Base-by-base conservation (phyloP, 2,329 filamentous ascomycete genomes). In the Macrophomina pseudophaseolina region DNA sequence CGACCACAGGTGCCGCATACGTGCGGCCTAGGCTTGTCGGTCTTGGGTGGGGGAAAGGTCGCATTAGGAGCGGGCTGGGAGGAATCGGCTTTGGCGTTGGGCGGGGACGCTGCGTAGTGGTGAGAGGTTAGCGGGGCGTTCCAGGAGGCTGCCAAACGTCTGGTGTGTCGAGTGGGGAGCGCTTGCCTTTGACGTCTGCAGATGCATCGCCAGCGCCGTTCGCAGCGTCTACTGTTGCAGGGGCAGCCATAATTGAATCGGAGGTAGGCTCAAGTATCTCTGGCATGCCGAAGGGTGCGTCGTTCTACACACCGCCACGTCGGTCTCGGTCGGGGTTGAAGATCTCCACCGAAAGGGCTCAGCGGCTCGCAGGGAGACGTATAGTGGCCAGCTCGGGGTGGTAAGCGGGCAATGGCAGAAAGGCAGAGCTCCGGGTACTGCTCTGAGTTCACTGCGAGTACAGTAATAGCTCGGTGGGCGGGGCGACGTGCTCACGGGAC, bases 21-120 rank as follows among this genome's bases (percentile, higher is more conserved):
- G 80, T 99, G 95, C 70, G 95, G 95, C 70, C 94, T 88, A 66
- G 95, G 95, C 83, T 98, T 99, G 81, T 99, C 95, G 70, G 93
- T 97, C 83, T 98, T 99, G 59, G 94, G 91, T 48, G 92, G 91
- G 72, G 92, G 92, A 71, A 92, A 91, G 54, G 81, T 78, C 52
- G 66, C 38, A 52, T 52, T 67, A 35, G 60, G 46, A 44, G 64
- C 54, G 35, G 64, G 46, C 28, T 46, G 65, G 8, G 65, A 18
- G 9, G 51, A 44, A 40, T 64, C 65, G 54, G 59, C n/a, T 54
- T 67, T 67, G 58, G 35, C 49, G 33, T 54, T 64, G 40, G 59
- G 52, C 11, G 65, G 18, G 52, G 65, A 44, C 16, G 40, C 65
- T 67, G 52, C 7, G n/a, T n/a, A 46, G 42, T 40, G 44, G 23